Percentiles rank a stretch among this genome's conserved stretches.
Conservation (phyloP, 208 protist genomes). For the Wallacemonas sp. region DNA sequence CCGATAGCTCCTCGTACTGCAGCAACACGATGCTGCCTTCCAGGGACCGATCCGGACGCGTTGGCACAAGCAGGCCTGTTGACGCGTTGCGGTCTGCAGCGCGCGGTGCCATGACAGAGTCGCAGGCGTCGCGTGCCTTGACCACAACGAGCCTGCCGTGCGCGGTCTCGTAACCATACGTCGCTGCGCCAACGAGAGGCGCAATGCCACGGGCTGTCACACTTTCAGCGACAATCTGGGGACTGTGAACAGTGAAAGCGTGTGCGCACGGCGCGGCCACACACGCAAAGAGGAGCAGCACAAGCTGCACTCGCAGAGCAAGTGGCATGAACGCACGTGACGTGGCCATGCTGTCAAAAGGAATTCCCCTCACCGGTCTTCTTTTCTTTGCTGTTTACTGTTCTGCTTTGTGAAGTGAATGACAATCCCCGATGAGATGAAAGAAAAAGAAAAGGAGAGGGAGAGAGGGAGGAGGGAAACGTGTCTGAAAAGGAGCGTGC, state of each 20-base stretch:
- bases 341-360: too few species aligned
- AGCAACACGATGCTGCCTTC: not conserved
- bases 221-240: conserved; percentile 5
- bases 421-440: not conserved
- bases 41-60: not conserved
- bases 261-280: not conserved
- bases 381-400: not conserved
- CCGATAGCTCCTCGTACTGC: not conserved
- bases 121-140: not conserved
- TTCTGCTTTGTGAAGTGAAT: not conserved
- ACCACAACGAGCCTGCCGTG: not conserved
- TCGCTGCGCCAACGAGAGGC: not conserved
- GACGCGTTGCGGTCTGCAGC: not conserved
- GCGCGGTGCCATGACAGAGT: too few species aligned
- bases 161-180: not conserved
- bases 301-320: too few species aligned
- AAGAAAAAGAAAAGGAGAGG: conserved; percentile 2
- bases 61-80: not conserved
- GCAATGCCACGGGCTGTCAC: not conserved
- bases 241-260: not conserved
- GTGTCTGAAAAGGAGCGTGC: not conserved
- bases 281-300: not conserved
- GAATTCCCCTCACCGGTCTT: not conserved
- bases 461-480: not conserved
- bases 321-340: too few species aligned